Base-by-base conservation (phyloP, 306 rosid species). In the Heteromeles arbutifolia region DNA sequence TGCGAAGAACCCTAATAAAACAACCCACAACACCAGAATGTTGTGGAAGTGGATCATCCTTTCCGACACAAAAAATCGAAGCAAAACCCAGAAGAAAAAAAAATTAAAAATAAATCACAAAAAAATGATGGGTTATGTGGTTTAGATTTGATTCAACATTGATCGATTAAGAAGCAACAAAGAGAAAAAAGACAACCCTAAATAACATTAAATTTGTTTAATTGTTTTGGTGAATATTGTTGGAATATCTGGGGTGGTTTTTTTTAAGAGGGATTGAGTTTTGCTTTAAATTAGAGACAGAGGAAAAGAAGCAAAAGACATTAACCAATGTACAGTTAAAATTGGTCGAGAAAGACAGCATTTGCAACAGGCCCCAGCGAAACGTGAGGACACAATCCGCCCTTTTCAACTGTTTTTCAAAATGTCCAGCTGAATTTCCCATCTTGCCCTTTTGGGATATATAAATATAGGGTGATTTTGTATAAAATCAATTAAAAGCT, bases 1-100 rank as follows among this genome's bases (percentile, higher is more conserved):
- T 82, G 81, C 72, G 52, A 81, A 78, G 72, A 85, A 74, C 67
- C 81, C 90, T 41, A 77, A 85, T 61, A 85, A 69, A 77, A 86
- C 76, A 81, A 83, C 72, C 93, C 89, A 91, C 84, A 87, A 82
- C 83, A 86, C 78, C 61, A 80, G 65, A 79, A 85, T 76, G 81
- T 78, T 82, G 88, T 84, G 84, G 82, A 65, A 90, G 85, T 84
- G 83, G 83, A 65, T 89, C 58, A 53, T 69, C 79, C 68, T 79
- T 82, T 65, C 32, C 57, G 73, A 66, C 45, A 45, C 58, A 17
- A 18, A 17, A 57, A 34, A 68, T 56, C 1, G 24, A 56, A 56
- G 18, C 53, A 17, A 15, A 14, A 48, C 54, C 2, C 54, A 48
- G 54, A 48, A 48, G 14, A 4, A 45, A 45, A 45, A 57, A 4